Percentiles rank a stretch among this genome's conserved stretches.
phyloP scores from a whole-genome alignment of 345 rosid species.

The Hibiscus mutabilis region DNA sequence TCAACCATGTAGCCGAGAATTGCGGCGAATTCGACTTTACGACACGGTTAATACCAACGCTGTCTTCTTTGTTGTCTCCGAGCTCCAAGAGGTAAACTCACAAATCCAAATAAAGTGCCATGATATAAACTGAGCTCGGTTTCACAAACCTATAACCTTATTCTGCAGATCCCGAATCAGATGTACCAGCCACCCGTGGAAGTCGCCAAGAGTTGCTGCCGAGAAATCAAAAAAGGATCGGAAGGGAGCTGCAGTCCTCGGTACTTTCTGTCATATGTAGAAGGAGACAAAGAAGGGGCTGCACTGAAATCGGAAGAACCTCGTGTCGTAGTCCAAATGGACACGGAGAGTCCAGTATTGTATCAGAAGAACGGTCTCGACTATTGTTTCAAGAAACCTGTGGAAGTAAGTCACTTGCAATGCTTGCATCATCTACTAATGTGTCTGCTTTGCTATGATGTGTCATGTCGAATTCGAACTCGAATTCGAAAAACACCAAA shows the following conservation, averaged over 20 bases:
- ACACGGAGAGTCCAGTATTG: slow-evolving; percentile 75
- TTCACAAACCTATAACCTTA: not conserved
- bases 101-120: not conserved
- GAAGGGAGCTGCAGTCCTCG: slow-evolving; percentile 48
- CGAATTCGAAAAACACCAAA: not conserved
- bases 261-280: slow-evolving; percentile 54
- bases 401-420: slow-evolving; percentile 39
- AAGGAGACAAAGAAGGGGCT: slow-evolving; percentile 28
- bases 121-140: not conserved
- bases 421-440: not conserved
- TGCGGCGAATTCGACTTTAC: slow-evolving; percentile 72
- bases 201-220: slow-evolving; percentile 57
- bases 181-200: slow-evolving; percentile 65
- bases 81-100: slow-evolving; percentile 59
- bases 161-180: slow-evolving; percentile 51
- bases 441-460: not conserved
- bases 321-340: slow-evolving; percentile 79
- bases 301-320: slow-evolving; percentile 31
- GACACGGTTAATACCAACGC: slow-evolving; percentile 55
- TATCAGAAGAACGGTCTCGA: slow-evolving; percentile 86
- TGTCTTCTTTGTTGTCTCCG: slow-evolving; percentile 80
- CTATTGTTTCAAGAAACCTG: slow-evolving; percentile 59
- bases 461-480: not conserved
- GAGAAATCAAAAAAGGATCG: slow-evolving; percentile 53
- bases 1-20: slow-evolving; percentile 50